Conservation (phyloP, 2,329 filamentous ascomycete genomes). For the Decorospora gaudefroyi region DNA sequence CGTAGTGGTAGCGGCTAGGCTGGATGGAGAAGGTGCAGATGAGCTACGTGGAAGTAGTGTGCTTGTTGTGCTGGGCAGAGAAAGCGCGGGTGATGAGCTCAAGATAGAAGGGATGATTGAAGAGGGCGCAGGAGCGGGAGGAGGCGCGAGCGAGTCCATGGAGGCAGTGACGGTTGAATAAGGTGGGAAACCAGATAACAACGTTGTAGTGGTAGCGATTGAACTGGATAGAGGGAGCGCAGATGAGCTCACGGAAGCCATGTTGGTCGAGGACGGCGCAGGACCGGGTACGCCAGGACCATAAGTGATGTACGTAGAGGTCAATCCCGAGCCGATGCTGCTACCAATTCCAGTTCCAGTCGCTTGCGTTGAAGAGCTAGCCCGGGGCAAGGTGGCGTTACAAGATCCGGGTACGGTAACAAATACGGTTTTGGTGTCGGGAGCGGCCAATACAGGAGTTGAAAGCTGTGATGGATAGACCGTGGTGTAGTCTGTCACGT, state of each 20-base stretch:
- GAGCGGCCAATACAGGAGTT: neutral
- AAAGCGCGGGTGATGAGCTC: no score
- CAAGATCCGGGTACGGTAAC: neutral
- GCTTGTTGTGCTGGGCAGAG: no score
- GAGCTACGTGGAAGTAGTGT: no score
- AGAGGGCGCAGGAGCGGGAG: neutral
- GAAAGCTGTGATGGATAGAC: no score
- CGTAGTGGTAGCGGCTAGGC: no score
- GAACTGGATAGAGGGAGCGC: neutral
- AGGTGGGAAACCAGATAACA: neutral
- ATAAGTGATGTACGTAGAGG: neutral
- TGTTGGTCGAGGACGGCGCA: neutral
- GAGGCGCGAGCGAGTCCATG: neutral
- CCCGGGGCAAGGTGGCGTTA: neutral
- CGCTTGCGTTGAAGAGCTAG: neutral
- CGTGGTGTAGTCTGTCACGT: no score
- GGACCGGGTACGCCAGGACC: constrained; percentile 1
- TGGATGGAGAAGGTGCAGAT: no score
- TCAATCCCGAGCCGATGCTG: no score
- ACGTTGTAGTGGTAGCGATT: neutral
- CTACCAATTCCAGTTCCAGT: neutral
- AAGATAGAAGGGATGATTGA: no score
- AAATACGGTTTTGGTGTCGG: neutral
- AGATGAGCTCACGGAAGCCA: neutral
- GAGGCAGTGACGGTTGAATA: neutral